These are phyloP conservation scores for Verticillium alfalfae DNA, from an alignment of 2,329 filamentous ascomycete species.

Conservation along the genomic window DNA sequence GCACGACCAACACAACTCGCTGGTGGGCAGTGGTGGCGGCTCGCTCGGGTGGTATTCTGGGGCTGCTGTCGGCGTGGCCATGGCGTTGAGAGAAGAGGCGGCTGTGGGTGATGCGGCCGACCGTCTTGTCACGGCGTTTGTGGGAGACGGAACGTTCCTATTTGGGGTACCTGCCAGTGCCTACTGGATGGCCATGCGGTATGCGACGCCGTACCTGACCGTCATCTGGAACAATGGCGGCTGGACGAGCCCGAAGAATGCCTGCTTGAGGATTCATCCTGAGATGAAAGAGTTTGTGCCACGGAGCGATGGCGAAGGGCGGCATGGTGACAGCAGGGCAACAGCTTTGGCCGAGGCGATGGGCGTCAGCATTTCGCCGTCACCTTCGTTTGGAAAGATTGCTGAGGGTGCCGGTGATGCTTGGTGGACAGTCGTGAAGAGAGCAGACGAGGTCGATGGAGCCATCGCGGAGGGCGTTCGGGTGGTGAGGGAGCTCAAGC, in stretches of 20 bases:
- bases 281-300: constrained; percentile 4
- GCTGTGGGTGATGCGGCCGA: background rate
- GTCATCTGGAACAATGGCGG: constrained; percentile 15
- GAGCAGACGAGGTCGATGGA: constrained; percentile 8
- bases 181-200: constrained; percentile 13
- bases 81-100: constrained; percentile 9
- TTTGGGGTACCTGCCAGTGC: constrained; percentile 12
- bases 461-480: constrained; percentile 9
- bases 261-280: constrained; percentile 11
- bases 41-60: constrained; percentile 26
- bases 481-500: constrained; percentile 10
- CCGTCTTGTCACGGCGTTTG: constrained; percentile 9
- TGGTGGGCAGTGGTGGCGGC: constrained; percentile 23
- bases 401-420: constrained; percentile 13
- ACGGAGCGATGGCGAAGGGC: background rate
- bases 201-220: constrained; percentile 12
- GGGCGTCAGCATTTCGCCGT: constrained; percentile 10
- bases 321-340: background rate
- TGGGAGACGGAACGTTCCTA: constrained; percentile 13
- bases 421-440: constrained; percentile 11
- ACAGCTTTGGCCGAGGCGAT: constrained; percentile 9
- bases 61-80: constrained; percentile 22
- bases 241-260: constrained; percentile 11
- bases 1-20: constrained; percentile 31
- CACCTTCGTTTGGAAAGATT: constrained; percentile 14